Evolutionary conservation across 495 filamentous ascomycete genomes (phyloP).

Genomic region (Hypoxylon fragiforme): DNA sequence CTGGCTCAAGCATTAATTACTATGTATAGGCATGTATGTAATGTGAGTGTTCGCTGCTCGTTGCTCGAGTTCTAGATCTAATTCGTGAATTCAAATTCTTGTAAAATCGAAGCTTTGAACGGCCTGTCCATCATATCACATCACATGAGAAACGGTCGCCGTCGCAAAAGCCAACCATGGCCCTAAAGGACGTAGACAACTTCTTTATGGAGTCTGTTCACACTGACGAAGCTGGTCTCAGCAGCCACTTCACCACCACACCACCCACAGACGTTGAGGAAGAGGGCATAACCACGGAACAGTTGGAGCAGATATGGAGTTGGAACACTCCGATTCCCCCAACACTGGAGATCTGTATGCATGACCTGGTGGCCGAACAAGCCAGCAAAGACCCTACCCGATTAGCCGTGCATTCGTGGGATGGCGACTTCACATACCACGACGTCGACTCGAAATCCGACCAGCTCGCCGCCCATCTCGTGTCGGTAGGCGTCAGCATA

Average conservation of each 20-base stretch:
- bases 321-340: slow-evolving; percentile 48
- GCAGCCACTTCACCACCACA: slow-evolving; percentile 33
- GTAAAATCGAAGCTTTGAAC: no score
- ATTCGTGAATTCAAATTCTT: no score
- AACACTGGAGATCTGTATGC: slow-evolving; percentile 42
- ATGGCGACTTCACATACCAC: slow-evolving; percentile 60
- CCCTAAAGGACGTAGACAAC: slow-evolving; percentile 12
- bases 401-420: slow-evolving; percentile 55
- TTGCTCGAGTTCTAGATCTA: no score
- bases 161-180: slow-evolving; percentile 15
- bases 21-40: no score
- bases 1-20: slow-evolving; percentile 1
- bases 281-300: slow-evolving; percentile 33
- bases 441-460: slow-evolving; percentile 55
- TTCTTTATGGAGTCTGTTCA: slow-evolving; percentile 20
- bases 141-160: slow-evolving; percentile 1
- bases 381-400: slow-evolving; percentile 31
- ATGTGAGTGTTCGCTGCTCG: slow-evolving; percentile 7
- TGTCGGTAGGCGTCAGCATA: slow-evolving; percentile 47
- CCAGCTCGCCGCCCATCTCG: slow-evolving; percentile 51
- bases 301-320: slow-evolving; percentile 43
- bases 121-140: no score
- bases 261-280: slow-evolving; percentile 37
- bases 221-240: slow-evolving; percentile 31
- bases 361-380: slow-evolving; percentile 44